Evolutionary conservation across 768 basidiomycete species (phyloP).

Genomic region (Phallus indusiatus): DNA sequence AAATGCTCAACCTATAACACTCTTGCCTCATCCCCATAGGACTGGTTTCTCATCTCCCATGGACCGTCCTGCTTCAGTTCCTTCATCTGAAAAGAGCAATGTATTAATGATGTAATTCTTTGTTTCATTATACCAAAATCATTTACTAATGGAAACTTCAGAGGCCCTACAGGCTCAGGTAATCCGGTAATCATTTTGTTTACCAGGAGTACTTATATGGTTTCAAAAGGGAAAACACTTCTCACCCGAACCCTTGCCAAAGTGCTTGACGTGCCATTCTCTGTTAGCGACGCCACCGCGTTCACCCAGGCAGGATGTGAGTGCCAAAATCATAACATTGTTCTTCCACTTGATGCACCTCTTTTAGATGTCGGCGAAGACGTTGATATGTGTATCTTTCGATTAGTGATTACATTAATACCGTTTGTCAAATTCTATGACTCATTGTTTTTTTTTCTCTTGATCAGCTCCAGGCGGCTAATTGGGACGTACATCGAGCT

Average conservation of each 20-base stretch:
- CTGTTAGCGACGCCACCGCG: constrained; percentile 85
- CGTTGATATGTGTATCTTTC: constrained; percentile 83
- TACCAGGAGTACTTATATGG: constrained; percentile 2
- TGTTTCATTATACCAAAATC: constrained; percentile 15
- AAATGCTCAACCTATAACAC: constrained; percentile 44
- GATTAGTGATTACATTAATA: constrained; percentile 43
- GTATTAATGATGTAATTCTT: constrained; percentile 74
- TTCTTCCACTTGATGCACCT: neutral
- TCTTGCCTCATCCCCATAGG: constrained; percentile 50
- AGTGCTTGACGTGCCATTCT: constrained; percentile 90
- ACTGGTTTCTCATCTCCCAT: constrained; percentile 27
- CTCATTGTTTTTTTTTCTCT: no score
- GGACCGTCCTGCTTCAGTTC: constrained; percentile 37
- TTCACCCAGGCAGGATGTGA: constrained; percentile 69
- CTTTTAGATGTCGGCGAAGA: constrained; percentile 86
- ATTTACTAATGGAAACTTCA: constrained; percentile 6
- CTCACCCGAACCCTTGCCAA: constrained; percentile 86
- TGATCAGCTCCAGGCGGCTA: constrained; percentile 72
- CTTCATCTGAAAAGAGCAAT: constrained; percentile 87
- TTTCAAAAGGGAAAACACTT: constrained; percentile 69
- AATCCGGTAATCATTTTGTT: constrained; percentile 10
- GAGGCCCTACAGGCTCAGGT: constrained; percentile 86
- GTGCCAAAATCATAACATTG: neutral
- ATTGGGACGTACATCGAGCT: constrained; percentile 80
- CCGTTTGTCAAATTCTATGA: no score